Evolutionary conservation across 2,329 filamentous ascomycete genomes (phyloP).

Genomic region (Capronia epimyces): DNA sequence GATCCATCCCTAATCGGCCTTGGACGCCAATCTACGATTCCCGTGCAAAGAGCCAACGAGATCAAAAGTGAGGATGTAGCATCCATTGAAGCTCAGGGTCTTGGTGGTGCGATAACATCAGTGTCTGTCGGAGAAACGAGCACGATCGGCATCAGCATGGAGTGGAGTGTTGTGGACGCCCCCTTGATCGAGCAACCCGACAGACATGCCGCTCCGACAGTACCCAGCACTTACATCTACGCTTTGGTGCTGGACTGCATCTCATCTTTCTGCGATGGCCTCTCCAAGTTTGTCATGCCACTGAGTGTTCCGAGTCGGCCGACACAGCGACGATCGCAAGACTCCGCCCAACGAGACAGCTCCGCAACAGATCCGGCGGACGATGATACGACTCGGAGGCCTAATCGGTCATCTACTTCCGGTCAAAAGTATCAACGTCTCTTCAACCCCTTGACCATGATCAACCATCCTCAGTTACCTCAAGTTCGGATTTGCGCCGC

Average conservation of each 20-base stretch:
- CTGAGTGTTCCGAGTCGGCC: constrained; percentile 70
- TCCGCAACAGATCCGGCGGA: constrained; percentile 28
- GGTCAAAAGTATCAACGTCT: constrained; percentile 64
- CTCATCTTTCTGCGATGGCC: constrained; percentile 79
- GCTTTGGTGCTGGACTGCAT: constrained; percentile 83
- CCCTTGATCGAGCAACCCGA: constrained; percentile 92
- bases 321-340: constrained; percentile 16
- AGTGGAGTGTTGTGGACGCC: constrained; percentile 84
- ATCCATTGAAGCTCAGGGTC: constrained; percentile 80
- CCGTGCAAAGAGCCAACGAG: constrained; percentile 55
- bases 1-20: constrained; percentile 85
- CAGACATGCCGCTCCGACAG: constrained; percentile 73
- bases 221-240: constrained; percentile 93
- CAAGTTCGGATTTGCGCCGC: constrained; percentile 72
- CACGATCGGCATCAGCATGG: constrained; percentile 71
- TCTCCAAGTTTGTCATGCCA: constrained; percentile 89
- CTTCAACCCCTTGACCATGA: constrained; percentile 72
- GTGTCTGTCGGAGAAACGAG: constrained; percentile 62
- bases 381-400: constrained; percentile 11
- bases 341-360: constrained; percentile 18
- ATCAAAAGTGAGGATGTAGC: constrained; percentile 53
- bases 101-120: constrained; percentile 78
- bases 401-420: constrained; percentile 10
- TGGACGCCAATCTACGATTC: constrained; percentile 79
- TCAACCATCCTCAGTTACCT: constrained; percentile 63